phyloP scores from a whole-genome alignment of 495 filamentous ascomycete species.

The Halenospora varia region DNA sequence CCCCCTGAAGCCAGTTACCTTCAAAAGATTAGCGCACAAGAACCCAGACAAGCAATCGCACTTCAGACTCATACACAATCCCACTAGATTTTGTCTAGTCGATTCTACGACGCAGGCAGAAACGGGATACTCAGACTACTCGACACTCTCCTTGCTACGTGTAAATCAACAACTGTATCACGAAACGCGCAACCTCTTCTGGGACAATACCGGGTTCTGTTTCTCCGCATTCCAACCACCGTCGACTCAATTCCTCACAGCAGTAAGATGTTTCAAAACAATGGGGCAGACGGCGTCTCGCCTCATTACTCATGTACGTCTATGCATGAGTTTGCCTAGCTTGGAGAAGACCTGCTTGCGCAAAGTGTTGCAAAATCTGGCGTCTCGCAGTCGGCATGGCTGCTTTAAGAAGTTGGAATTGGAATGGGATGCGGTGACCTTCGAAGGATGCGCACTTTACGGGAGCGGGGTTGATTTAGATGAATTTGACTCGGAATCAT shows the following conservation, averaged over 20 bases:
- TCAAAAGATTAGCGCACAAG: neutral
- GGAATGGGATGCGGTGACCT: neutral
- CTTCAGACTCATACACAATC: neutral
- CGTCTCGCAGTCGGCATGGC: neutral
- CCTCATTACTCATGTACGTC: slow-evolving; percentile 4
- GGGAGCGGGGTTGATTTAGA: neutral
- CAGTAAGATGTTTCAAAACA: slow-evolving; percentile 2
- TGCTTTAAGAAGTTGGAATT: neutral
- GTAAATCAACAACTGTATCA: slow-evolving; percentile 17
- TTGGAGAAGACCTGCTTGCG: neutral
- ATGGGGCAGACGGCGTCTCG: slow-evolving; percentile 19
- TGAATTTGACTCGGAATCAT: neutral
- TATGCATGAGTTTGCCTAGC: neutral
- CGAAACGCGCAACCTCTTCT: slow-evolving; percentile 18
- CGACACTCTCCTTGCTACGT: slow-evolving; percentile 11
- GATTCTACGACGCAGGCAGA: neutral
- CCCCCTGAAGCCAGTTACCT: too few species aligned
- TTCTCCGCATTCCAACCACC: slow-evolving; percentile 5
- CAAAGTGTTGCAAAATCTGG: neutral
- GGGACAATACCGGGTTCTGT: slow-evolving; percentile 13
- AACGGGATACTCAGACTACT: neutral
- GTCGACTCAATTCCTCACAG: neutral
- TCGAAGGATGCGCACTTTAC: neutral
- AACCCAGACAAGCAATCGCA: neutral
- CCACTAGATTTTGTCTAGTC: neutral